These are phyloP conservation scores for Stenogyne calaminthoides DNA, from an alignment of 305 asterid genomes.

Conservation along the genomic window DNA sequence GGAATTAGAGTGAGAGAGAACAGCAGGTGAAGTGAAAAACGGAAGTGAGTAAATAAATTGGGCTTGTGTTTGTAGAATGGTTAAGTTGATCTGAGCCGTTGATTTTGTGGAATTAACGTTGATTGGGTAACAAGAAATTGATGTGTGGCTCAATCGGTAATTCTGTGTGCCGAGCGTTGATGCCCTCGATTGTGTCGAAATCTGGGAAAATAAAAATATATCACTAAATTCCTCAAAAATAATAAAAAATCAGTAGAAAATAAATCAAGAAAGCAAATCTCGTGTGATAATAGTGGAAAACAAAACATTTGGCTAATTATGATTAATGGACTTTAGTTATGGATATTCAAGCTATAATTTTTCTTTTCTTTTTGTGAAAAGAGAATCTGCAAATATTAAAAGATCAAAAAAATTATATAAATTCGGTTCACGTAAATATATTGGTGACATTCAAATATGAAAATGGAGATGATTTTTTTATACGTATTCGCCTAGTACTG, in stretches of 20 bases:
- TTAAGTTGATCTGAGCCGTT: constrained; percentile 45
- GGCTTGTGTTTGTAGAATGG: constrained; percentile 39
- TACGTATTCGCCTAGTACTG: too few relatives aligned
- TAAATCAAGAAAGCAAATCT: neutral
- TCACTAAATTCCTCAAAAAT: too few relatives aligned
- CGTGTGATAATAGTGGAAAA: neutral
- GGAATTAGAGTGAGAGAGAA: constrained; percentile 12
- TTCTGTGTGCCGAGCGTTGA: constrained; percentile 17
- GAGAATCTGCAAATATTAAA: too few relatives aligned
- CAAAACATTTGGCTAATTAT: neutral
- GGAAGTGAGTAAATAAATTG: neutral
- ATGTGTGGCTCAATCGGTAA: neutral
- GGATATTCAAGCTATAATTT: neutral
- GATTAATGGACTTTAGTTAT: neutral
- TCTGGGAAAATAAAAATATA: neutral
- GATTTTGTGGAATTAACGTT: constrained; percentile 32
- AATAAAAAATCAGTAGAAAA: neutral
- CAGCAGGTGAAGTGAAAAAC: neutral
- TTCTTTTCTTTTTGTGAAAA: too few relatives aligned
- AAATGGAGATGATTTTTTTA: too few relatives aligned
- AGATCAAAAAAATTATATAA: too few relatives aligned
- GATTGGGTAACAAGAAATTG: constrained; percentile 32
- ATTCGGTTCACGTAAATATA: too few relatives aligned
- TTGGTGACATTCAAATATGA: too few relatives aligned
- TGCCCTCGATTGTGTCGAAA: constrained; percentile 30